phyloP scores from a whole-genome alignment of 768 basidiomycete genomes.

The Kwoniella europaea region DNA sequence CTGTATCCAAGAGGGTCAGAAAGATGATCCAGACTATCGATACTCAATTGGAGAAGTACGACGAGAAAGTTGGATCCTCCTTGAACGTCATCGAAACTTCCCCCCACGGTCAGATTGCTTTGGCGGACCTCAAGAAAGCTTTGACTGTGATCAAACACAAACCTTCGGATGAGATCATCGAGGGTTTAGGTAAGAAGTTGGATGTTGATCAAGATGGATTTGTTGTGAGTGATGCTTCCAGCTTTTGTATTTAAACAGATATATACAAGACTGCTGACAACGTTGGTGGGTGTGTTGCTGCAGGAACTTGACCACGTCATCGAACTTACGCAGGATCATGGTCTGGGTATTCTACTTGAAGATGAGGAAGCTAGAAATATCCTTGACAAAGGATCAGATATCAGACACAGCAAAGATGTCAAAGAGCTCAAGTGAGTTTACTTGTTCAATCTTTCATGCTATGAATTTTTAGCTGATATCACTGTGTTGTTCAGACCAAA shows the following conservation, averaged over 20 bases:
- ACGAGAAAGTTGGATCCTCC: conserved; percentile 65
- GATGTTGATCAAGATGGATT: conserved; percentile 96
- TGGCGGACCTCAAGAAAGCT: conserved; percentile 86
- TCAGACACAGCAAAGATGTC: conserved; percentile 66
- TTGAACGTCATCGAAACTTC: conserved; percentile 60
- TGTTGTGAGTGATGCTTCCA: conserved; percentile 65
- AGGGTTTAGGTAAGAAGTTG: conserved; percentile 85
- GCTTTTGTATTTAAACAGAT: too few species aligned
- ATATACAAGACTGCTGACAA: too few species aligned
- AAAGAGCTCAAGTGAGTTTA: conserved; percentile 65
- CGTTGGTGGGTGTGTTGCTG: neutral
- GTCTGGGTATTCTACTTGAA: conserved; percentile 81
- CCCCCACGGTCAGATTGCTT: conserved; percentile 75
- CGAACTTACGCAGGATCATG: conserved; percentile 84
- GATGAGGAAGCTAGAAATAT: conserved; percentile 77
- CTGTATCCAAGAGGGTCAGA: conserved; percentile 93
- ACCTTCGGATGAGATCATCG: conserved; percentile 86
- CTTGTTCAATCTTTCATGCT: neutral
- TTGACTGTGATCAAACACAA: conserved; percentile 90
- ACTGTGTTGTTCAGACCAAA: conserved; percentile 65
- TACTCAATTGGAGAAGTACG: conserved; percentile 86
- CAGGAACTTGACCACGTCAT: conserved; percentile 82
- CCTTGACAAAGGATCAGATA: conserved; percentile 62
- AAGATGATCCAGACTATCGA: conserved; percentile 96
- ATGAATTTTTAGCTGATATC: conserved; percentile 10